Evolutionary conservation across 106 monocot species (phyloP).

Genomic region (Dendrobium nobile): DNA sequence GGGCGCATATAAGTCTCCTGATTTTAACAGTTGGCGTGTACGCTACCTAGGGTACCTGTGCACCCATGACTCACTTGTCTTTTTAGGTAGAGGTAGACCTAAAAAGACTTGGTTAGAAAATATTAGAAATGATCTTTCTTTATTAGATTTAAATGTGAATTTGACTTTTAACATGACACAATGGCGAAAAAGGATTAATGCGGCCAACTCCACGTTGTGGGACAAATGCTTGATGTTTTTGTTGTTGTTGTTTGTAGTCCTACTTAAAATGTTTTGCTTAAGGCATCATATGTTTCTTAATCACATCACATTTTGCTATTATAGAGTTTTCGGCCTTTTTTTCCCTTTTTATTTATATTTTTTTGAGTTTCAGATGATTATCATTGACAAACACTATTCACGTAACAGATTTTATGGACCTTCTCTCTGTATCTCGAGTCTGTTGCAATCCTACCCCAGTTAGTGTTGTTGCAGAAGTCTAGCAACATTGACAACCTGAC

Average conservation of each 20-base stretch:
- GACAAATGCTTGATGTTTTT: no score
- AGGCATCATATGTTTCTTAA: not conserved
- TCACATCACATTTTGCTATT: not conserved
- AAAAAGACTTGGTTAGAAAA: no score
- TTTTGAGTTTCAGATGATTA: not conserved
- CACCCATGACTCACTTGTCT: no score
- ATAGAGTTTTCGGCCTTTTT: not conserved
- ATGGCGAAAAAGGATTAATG: no score
- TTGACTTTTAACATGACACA: no score
- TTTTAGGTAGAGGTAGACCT: no score
- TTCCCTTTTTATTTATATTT: not conserved
- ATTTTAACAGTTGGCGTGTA: no score
- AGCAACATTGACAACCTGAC: slow-evolving; percentile 44
- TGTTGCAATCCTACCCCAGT: slow-evolving; percentile 38
- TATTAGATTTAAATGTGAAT: no score
- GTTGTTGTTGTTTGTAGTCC: not conserved
- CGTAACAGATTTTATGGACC: slow-evolving; percentile 36
- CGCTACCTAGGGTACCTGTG: no score
- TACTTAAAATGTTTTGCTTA: not conserved
- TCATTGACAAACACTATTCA: slow-evolving; percentile 1
- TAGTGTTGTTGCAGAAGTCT: slow-evolving; percentile 36
- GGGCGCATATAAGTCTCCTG: no score
- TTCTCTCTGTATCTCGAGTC: slow-evolving; percentile 48
- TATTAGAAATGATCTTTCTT: no score
- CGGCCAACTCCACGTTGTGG: no score